These are phyloP conservation scores for Gossypium mustelinum DNA, from an alignment of 345 rosid genomes.

Conservation along the genomic window DNA sequence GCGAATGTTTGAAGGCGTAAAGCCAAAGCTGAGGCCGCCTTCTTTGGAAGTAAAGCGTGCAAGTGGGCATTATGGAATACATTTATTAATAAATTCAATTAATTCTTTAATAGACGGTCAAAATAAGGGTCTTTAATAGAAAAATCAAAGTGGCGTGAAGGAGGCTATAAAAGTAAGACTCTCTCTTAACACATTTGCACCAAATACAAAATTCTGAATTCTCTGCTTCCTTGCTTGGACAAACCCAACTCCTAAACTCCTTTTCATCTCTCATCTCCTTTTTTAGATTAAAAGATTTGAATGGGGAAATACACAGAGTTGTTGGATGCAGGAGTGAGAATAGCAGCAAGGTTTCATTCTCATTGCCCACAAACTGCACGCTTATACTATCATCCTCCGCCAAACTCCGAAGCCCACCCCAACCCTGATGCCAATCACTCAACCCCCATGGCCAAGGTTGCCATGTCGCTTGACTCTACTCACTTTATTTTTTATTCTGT, in stretches of 20 bases:
- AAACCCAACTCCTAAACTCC: background rate
- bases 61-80: too few relatives aligned
- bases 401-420: constrained; percentile 19
- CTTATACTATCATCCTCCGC: constrained; percentile 54
- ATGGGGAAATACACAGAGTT: constrained; percentile 52
- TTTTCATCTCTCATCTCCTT: too few relatives aligned
- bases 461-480: constrained; percentile 2
- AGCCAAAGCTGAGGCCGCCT: too few relatives aligned
- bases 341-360: constrained; percentile 52
- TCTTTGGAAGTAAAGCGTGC: too few relatives aligned
- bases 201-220: background rate
- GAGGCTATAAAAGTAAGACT: background rate
- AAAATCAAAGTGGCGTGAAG: too few relatives aligned
- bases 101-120: too few relatives aligned
- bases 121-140: too few relatives aligned
- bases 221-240: background rate
- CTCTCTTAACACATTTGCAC: background rate
- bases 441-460: constrained; percentile 19
- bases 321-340: constrained; percentile 42
- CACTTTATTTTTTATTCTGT: constrained; percentile 28
- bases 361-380: constrained; percentile 67
- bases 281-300: background rate
- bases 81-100: too few relatives aligned
- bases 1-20: too few relatives aligned
- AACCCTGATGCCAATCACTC: too few relatives aligned